Evolutionary conservation across 768 basidiomycete genomes (phyloP), one percentile per base, ranked within the genome.

Genomic region (Cystofilobasidium bisporidii): DNA sequence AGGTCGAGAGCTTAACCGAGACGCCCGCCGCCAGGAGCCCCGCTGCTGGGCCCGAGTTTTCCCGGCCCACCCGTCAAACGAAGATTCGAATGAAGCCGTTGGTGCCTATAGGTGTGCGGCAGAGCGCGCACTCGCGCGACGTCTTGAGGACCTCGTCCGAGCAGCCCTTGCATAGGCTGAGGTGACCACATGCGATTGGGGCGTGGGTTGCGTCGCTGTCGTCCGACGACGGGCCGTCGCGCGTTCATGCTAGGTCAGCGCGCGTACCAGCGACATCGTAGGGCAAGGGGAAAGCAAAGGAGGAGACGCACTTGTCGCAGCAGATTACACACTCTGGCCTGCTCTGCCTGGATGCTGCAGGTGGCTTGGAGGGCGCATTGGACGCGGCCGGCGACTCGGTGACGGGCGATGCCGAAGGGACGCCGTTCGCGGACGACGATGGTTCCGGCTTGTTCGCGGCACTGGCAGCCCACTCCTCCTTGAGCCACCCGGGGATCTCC

Each of bases 171-270:
- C 67, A 69, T 1, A 64, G 53, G 11, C 55, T 38, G 17, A 64
- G 62, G 58, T 69, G 67, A 2, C 67, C 67, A 22, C 67, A 69
- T 9, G 57, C 33, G 47, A 69, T 48, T 2, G 45, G 28, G 6
- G 67, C 67, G 12, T 64, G 28, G 17, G 62, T 62, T 15, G 66
- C 66, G 24, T 67, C 66, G 33, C 58, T 11, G 20, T 1, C n/a
- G 1, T 3, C 30, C n/a, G n/a, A n/a, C n/a, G n/a, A n/a, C n/a
- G n/a, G n/a, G n/a, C n/a, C n/a, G n/a, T n/a, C n/a, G n/a, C n/a
- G n/a, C n/a, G n/a, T n/a, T n/a, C n/a, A n/a, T n/a, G n/a, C n/a
- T n/a, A n/a, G n/a, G n/a, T n/a, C n/a, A n/a, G n/a, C n/a, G n/a
- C n/a, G n/a, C n/a, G n/a, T n/a, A n/a, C n/a, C n/a, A n/a, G n/a